Conservation (phyloP, 202 grass and related monocot genomes). For the Carex arenaria region DNA sequence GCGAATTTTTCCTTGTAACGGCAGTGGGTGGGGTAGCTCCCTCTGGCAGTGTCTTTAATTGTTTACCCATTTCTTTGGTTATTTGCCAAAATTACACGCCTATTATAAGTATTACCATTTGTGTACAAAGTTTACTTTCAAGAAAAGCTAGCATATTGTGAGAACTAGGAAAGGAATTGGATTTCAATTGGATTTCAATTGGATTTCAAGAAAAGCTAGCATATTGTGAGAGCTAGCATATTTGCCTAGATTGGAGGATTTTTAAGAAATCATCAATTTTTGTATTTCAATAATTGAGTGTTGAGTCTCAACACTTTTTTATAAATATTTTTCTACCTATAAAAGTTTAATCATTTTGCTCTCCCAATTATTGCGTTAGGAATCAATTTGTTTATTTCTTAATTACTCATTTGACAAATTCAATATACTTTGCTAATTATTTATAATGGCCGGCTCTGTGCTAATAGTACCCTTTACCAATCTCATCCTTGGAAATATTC, state of each 20-base stretch:
- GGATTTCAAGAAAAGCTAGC: neutral
- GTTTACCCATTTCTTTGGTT: neutral
- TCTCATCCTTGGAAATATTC: constrained; percentile 5
- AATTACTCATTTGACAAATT: neutral
- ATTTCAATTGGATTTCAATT: too few relatives aligned
- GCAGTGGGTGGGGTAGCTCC: neutral
- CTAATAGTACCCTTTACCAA: neutral
- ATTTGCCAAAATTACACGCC: neutral
- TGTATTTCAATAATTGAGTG: neutral
- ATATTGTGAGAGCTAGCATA: neutral
- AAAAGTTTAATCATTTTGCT: neutral
- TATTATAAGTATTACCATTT: too few relatives aligned
- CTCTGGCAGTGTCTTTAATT: neutral
- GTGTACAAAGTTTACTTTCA: neutral
- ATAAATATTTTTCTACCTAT: neutral
- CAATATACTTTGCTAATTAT: neutral
- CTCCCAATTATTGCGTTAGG: neutral
- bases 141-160: neutral
- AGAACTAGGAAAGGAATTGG: neutral
- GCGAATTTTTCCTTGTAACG: neutral
- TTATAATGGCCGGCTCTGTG: neutral
- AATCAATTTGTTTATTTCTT: neutral
- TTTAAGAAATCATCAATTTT: neutral
- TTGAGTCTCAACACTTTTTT: neutral
- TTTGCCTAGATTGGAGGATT: neutral